Percentiles rank a stretch among this genome's conserved stretches.
Conservation (phyloP, 768 basidiomycete genomes). For the Tulasnella calospora region DNA sequence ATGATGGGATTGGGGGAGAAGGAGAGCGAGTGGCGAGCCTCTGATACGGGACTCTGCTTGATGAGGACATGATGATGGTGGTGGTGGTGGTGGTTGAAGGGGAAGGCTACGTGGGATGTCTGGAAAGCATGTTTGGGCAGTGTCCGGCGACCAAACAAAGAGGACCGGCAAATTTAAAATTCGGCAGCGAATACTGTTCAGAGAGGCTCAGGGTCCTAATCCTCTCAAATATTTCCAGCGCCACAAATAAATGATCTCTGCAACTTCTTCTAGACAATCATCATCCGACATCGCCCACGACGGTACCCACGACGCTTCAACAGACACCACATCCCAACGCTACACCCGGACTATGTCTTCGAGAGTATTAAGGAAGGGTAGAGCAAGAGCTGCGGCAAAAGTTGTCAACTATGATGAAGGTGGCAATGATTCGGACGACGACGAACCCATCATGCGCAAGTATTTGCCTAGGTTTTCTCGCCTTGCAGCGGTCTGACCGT, state of each 20-base stretch:
- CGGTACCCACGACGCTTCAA: not conserved
- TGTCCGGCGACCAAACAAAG: conserved; percentile 2
- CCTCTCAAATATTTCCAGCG: not conserved
- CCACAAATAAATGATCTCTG: not conserved
- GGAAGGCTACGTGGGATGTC: not conserved
- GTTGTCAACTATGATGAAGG: conserved; percentile 16
- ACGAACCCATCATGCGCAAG: conserved; percentile 5
- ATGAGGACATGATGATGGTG: conserved; percentile 12
- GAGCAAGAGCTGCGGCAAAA: conserved; percentile 4
- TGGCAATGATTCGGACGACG: conserved; percentile 6
- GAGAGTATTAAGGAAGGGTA: conserved; percentile 15
- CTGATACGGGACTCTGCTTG: conserved; percentile 5
- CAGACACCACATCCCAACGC: not conserved
- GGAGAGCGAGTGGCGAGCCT: conserved; percentile 14
- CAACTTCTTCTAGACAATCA: not conserved
- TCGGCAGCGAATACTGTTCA: not conserved
- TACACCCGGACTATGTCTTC: not conserved
- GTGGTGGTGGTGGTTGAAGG: conserved; percentile 7
- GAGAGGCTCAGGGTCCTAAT: not conserved
- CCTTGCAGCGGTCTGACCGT: not conserved
- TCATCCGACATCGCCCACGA: not conserved
- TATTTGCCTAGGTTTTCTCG: not conserved
- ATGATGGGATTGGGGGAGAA: not conserved
- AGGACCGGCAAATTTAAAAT: not conserved
- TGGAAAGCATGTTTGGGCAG: not conserved